phyloP scores from a whole-genome alignment of 805 yeast genomes.

The Nakazawaea sp. region DNA sequence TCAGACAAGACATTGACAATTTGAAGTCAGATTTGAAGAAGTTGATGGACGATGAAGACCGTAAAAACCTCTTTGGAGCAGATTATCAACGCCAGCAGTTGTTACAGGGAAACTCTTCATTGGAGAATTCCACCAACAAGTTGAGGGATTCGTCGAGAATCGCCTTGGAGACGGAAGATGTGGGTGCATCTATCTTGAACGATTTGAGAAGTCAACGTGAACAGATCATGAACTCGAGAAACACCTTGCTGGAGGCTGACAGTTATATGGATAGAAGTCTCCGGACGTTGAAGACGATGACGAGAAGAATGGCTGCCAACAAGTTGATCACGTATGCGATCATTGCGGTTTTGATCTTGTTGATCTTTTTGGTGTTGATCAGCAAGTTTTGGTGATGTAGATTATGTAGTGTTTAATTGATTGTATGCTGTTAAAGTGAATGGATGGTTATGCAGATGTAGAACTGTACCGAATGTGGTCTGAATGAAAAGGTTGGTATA shows the following conservation, averaged over 20 bases:
- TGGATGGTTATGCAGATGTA: background rate
- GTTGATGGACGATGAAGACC: constrained; percentile 63
- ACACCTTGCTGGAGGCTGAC: constrained; percentile 84
- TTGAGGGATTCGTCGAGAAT: constrained; percentile 81
- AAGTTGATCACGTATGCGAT: constrained; percentile 86
- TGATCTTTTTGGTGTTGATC: constrained; percentile 77
- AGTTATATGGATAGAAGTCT: constrained; percentile 86
- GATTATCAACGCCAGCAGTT: constrained; percentile 77
- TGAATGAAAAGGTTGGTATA: too few species aligned
- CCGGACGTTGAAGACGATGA: constrained; percentile 83
- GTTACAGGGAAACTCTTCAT: constrained; percentile 66
- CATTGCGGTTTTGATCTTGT: constrained; percentile 75
- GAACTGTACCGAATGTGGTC: too few species aligned
- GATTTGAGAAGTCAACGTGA: constrained; percentile 92
- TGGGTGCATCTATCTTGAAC: constrained; percentile 85
- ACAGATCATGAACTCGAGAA: constrained; percentile 80
- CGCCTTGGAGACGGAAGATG: constrained; percentile 86
- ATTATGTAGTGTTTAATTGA: too few species aligned
- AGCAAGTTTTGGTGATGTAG: constrained; percentile 71
- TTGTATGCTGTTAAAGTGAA: background rate
- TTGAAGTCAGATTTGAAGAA: constrained; percentile 49
- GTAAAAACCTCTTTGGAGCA: constrained; percentile 64
- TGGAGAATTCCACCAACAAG: constrained; percentile 79
- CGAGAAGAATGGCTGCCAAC: constrained; percentile 87
- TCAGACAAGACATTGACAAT: constrained; percentile 50